phyloP scores from a whole-genome alignment of 1,139 yeast genomes.

The Candida anutae region DNA sequence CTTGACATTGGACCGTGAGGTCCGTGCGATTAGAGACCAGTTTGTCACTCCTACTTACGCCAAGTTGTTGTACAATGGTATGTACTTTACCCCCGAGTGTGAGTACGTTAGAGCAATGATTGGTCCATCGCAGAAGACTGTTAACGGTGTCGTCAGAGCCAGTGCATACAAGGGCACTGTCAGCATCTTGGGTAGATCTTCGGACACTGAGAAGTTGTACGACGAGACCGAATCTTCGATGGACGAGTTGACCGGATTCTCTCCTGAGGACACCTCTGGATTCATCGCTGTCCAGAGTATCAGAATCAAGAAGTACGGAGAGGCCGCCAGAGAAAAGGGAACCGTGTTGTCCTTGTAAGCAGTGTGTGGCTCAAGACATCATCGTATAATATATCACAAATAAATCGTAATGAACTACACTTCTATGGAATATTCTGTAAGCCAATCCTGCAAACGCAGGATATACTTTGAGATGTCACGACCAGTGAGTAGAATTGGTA shows the following conservation, averaged over 20 bases:
- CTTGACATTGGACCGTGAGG: slow-evolving; percentile 93
- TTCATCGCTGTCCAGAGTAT: slow-evolving; percentile 97
- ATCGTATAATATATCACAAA: too few relatives aligned
- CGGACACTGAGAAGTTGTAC: slow-evolving; percentile 90
- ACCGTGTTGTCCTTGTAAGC: slow-evolving; percentile 40
- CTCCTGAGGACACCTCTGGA: slow-evolving; percentile 95
- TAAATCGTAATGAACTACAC: too few relatives aligned
- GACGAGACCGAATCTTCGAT: slow-evolving; percentile 97
- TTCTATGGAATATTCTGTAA: background rate
- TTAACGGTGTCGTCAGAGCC: slow-evolving; percentile 93
- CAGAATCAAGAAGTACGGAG: slow-evolving; percentile 97
- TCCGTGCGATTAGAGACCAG: slow-evolving; percentile 91
- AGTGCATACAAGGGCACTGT: slow-evolving; percentile 88
- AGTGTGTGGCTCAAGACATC: too few relatives aligned
- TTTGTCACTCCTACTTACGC: slow-evolving; percentile 93
- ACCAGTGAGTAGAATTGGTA: slow-evolving; percentile 13
- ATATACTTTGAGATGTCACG: slow-evolving; percentile 10
- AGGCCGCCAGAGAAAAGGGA: slow-evolving; percentile 79
- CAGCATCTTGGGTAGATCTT: slow-evolving; percentile 83
- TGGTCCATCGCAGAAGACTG: slow-evolving; percentile 87
- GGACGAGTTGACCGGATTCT: slow-evolving; percentile 98
- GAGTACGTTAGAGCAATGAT: slow-evolving; percentile 93
- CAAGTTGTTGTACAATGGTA: slow-evolving; percentile 88
- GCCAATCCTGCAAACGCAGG: slow-evolving; percentile 3
- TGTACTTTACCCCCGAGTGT: slow-evolving; percentile 97